These are phyloP conservation scores for Staphylotrichum longicolle DNA, from an alignment of 495 filamentous ascomycete genomes.

Conservation along the genomic window DNA sequence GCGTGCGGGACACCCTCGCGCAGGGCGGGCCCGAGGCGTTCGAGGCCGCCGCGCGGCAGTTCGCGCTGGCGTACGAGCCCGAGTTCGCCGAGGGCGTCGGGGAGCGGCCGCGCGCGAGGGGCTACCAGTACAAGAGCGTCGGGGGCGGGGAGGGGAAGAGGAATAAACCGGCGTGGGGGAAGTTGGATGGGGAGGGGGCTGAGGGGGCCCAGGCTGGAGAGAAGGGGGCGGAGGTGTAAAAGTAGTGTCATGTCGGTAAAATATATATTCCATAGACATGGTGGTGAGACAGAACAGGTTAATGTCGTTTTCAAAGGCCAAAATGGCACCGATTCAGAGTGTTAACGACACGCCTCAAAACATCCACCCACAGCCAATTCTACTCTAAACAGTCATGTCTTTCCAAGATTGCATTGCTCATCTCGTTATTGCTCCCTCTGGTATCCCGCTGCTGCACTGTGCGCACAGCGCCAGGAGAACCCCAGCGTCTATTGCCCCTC, in stretches of 20 bases:
- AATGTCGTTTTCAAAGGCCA: too few species aligned
- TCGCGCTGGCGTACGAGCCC: slow-evolving; percentile 60
- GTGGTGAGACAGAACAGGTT: too few species aligned
- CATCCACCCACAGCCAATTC: too few species aligned
- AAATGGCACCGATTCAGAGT: too few species aligned
- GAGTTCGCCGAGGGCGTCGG: slow-evolving; percentile 71
- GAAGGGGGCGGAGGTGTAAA: slow-evolving; percentile 49
- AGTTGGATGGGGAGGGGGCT: slow-evolving; percentile 29
- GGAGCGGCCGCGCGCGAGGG: slow-evolving; percentile 75
- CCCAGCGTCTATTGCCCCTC: not conserved
- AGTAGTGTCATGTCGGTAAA: not conserved
- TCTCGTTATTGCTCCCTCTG: not conserved
- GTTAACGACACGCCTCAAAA: too few species aligned
- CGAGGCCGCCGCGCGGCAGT: slow-evolving; percentile 55
- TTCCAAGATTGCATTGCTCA: too few species aligned
- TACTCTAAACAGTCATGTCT: too few species aligned
- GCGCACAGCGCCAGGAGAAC: not conserved
- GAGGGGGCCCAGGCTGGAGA: slow-evolving; percentile 44
- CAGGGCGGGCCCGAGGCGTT: slow-evolving; percentile 62
- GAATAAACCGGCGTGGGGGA: slow-evolving; percentile 64
- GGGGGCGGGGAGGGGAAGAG: slow-evolving; percentile 63
- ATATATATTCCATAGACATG: too few species aligned
- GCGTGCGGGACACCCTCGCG: slow-evolving; percentile 50
- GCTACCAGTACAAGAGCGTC: slow-evolving; percentile 77
- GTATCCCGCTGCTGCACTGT: not conserved